Conservation (phyloP, 768 basidiomycete genomes). For the Tulasnella sp. region DNA sequence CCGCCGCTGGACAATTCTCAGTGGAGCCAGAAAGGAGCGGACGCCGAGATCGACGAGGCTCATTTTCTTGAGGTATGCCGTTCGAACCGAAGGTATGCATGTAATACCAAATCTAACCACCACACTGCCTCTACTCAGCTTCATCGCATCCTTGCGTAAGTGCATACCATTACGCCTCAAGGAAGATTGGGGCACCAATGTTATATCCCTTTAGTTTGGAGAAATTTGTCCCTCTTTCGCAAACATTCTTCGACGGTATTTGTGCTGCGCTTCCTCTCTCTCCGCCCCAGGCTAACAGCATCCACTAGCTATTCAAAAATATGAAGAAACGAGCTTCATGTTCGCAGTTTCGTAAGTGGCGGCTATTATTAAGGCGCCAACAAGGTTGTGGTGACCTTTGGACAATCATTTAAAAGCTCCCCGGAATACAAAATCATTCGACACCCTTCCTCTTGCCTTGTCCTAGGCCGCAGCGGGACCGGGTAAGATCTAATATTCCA, state of each 20-base stretch:
- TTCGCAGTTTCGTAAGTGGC: slow-evolving; percentile 35
- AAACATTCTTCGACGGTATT: slow-evolving; percentile 25
- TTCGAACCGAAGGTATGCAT: not conserved
- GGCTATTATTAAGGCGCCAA: not conserved
- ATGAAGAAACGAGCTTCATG: slow-evolving; percentile 16
- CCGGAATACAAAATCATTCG: slow-evolving; percentile 30
- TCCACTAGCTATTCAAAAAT: slow-evolving; percentile 21
- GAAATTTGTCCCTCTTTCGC: slow-evolving; percentile 26
- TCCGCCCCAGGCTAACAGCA: not conserved
- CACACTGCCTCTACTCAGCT: not conserved
- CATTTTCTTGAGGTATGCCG: slow-evolving; percentile 24
- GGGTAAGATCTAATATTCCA: slow-evolving; percentile 14
- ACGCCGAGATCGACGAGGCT: not conserved
- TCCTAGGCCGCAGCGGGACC: slow-evolving; percentile 36
- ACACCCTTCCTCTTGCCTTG: slow-evolving; percentile 36
- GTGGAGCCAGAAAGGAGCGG: not conserved
- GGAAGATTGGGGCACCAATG: not conserved
- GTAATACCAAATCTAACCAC: not conserved
- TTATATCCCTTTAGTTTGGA: slow-evolving; percentile 13
- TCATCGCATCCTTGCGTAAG: slow-evolving; percentile 2
- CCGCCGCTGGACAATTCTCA: not conserved
- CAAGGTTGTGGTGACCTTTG: not conserved
- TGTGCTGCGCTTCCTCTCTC: not conserved
- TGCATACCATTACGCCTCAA: not conserved
- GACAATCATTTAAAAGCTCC: not conserved